Percentiles rank a stretch among this genome's conserved stretches.
Conservation (phyloP, 164 flowering plant genomes). For the Vitis vinifera region ASM3070453v1 NC_081823.1:9807001-9807500, state of each 20-base stretch:
- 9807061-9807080: background rate
- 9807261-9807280: background rate
- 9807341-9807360: too few relatives aligned
- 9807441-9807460: constrained; percentile 69
- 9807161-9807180: background rate
- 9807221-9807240: background rate
- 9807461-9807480: constrained; percentile 65
- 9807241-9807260: constrained; percentile 1
- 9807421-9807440: constrained; percentile 80
- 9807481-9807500: constrained; percentile 20
- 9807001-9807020: background rate
- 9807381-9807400: background rate
- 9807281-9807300: background rate
- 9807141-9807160: too few relatives aligned
- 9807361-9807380: background rate
- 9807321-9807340: too few relatives aligned
- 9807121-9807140: background rate
- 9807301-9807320: too few relatives aligned
- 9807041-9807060: background rate
- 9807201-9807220: background rate
- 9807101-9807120: background rate
- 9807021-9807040: background rate
- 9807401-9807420: background rate
- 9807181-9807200: background rate
- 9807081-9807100: background rate